These are phyloP conservation scores for Salix arbutifolia DNA, from an alignment of 345 rosid genomes.

Conservation along the genomic window DNA sequence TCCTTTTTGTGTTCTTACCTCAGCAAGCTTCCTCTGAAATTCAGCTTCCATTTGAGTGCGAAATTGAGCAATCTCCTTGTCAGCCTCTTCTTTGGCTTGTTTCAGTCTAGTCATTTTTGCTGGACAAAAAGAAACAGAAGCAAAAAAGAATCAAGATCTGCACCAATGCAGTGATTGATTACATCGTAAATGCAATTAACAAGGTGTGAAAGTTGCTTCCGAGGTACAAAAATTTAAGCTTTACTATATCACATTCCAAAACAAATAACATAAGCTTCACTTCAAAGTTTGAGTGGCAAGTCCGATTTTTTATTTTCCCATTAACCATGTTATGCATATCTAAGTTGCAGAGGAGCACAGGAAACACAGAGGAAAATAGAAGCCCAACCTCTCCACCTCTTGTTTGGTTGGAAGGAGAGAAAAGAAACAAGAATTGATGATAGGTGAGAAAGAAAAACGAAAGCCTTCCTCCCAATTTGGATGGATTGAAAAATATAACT, in stretches of 20 bases:
- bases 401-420: not conserved
- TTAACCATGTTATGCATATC: not conserved
- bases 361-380: not conserved
- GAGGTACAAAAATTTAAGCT: not conserved
- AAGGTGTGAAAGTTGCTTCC: not conserved
- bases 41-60: slow-evolving; percentile 73
- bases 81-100: slow-evolving; percentile 97
- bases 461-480: not conserved
- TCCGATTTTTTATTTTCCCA: not conserved
- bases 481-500: not conserved
- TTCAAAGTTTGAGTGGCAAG: not conserved
- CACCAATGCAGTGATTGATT: not conserved
- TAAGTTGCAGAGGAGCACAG: not conserved
- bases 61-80: slow-evolving; percentile 66
- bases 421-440: not conserved
- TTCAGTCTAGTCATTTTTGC: slow-evolving; percentile 78
- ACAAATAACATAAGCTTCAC: not conserved
- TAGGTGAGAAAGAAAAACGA: not conserved
- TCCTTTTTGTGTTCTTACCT: slow-evolving; percentile 37
- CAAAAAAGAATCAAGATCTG: not conserved
- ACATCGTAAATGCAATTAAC: not conserved
- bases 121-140: slow-evolving; percentile 16
- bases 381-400: not conserved
- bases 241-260: not conserved
- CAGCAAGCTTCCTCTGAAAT: slow-evolving; percentile 75